Evolutionary conservation across 495 filamentous ascomycete genomes (phyloP).

Genomic region (Penicillium roqueforti): DNA sequence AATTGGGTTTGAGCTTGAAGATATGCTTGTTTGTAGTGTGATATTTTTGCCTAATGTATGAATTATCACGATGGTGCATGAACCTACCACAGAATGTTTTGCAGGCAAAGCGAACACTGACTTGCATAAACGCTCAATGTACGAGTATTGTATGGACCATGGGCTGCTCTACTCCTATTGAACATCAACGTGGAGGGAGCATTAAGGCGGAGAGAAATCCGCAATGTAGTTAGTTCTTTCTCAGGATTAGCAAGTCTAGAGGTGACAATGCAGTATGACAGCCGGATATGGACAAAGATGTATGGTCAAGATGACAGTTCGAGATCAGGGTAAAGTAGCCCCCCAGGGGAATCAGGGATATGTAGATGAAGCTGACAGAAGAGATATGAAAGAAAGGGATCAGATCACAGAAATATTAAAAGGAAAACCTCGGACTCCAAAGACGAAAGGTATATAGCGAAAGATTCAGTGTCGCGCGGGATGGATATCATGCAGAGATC

Average conservation of each 20-base stretch:
- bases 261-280: conserved; percentile 3
- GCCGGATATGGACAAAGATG: conserved; percentile 8
- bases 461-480: conserved; percentile 2
- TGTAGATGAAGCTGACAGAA: conserved; percentile 4
- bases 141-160: not conserved
- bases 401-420: conserved; percentile 11
- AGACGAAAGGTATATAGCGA: conserved; percentile 1
- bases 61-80: too few relatives aligned
- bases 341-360: conserved; percentile 8
- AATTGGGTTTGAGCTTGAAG: too few relatives aligned
- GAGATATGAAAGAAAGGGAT: conserved; percentile 13
- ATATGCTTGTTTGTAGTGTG: too few relatives aligned
- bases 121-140: not conserved
- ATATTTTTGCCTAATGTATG: too few relatives aligned
- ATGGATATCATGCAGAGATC: conserved; percentile 32
- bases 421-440: conserved; percentile 1
- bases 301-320: not conserved
- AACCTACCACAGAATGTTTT: too few relatives aligned
- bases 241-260: not conserved
- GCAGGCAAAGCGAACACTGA: not conserved
- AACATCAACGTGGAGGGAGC: not conserved
- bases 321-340: conserved; percentile 3
- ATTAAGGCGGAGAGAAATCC: not conserved
- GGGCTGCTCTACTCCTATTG: not conserved
- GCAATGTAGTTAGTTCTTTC: not conserved